These are phyloP conservation scores for Favolaschia claudopus DNA, from an alignment of 768 basidiomycete species.

Conservation along the genomic window DNA sequence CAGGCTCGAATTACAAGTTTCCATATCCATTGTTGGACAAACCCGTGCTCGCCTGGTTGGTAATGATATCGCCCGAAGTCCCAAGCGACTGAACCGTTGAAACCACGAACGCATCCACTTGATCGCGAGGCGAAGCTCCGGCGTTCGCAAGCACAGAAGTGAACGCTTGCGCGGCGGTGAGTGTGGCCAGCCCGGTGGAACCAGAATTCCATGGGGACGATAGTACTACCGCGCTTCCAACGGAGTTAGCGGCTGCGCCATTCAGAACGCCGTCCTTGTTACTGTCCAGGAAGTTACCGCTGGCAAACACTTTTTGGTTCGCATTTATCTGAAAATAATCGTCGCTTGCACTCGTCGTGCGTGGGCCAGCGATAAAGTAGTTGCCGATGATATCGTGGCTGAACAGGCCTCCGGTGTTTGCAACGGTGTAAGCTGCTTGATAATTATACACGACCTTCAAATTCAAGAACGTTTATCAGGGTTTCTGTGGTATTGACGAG, in stretches of 20 bases:
- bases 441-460: conserved; percentile 31
- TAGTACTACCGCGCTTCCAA: conserved; percentile 27
- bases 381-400: conserved; percentile 31
- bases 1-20: conserved; percentile 18
- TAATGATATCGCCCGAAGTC: conserved; percentile 25
- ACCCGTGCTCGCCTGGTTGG: conserved; percentile 31
- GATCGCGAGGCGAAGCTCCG: conserved; percentile 29
- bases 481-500: not conserved
- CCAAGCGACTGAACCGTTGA: conserved; percentile 29
- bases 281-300: conserved; percentile 30
- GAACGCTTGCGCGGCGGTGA: conserved; percentile 26
- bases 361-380: conserved; percentile 33
- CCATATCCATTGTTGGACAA: conserved; percentile 31
- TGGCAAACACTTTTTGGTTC: conserved; percentile 32
- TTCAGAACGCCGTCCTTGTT: conserved; percentile 31
- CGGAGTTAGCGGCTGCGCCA: conserved; percentile 28
- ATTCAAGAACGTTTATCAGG: not conserved
- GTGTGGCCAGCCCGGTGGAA: conserved; percentile 24
- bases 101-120: conserved; percentile 30
- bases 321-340: conserved; percentile 33
- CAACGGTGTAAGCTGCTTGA: conserved; percentile 32
- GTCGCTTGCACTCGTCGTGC: conserved; percentile 29
- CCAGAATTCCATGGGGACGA: conserved; percentile 26
- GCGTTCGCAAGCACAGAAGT: conserved; percentile 27
- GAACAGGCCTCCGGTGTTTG: conserved; percentile 28